phyloP scores from a whole-genome alignment of 306 rosid species.

The Quercus berberidifolia region DNA sequence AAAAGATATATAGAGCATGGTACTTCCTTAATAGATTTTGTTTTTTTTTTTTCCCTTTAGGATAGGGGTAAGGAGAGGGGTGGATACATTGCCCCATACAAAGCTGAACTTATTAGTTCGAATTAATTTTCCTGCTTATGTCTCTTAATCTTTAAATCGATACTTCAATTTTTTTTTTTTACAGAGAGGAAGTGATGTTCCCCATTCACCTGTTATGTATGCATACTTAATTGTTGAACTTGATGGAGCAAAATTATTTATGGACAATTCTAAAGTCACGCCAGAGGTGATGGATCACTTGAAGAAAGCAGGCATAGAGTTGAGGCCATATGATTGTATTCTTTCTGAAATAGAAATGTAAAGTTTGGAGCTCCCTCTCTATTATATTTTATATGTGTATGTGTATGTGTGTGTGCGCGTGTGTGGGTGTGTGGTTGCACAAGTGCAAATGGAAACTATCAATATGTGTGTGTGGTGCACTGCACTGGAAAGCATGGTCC shows the following conservation, averaged over 20 bases:
- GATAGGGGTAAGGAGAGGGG: no score
- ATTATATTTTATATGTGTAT: no score
- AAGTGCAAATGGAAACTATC: not conserved
- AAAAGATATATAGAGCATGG: not conserved
- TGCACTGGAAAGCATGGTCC: not conserved
- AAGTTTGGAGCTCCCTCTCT: constrained; percentile 1
- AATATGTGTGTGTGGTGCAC: not conserved
- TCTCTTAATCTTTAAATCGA: constrained; percentile 16
- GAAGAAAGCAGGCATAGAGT: constrained; percentile 68
- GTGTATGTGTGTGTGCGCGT: no score
- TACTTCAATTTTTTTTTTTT: constrained; percentile 21
- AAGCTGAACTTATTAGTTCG: not conserved
- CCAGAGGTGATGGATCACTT: constrained; percentile 78
- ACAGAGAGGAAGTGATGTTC: constrained; percentile 96
- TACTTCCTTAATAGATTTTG: not conserved
- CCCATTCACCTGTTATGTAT: constrained; percentile 92
- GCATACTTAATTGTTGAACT: constrained; percentile 90
- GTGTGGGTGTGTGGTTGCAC: not conserved
- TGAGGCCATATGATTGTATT: constrained; percentile 74
- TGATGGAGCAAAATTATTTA: constrained; percentile 71
- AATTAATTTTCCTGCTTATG: not conserved
- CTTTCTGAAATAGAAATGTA: constrained; percentile 79
- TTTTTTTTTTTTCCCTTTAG: not conserved
- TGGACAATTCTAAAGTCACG: constrained; percentile 66
- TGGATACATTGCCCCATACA: not conserved